Evolutionary conservation across 2,329 filamentous ascomycete species (phyloP).

Genomic region (Fusarium longipes): DNA sequence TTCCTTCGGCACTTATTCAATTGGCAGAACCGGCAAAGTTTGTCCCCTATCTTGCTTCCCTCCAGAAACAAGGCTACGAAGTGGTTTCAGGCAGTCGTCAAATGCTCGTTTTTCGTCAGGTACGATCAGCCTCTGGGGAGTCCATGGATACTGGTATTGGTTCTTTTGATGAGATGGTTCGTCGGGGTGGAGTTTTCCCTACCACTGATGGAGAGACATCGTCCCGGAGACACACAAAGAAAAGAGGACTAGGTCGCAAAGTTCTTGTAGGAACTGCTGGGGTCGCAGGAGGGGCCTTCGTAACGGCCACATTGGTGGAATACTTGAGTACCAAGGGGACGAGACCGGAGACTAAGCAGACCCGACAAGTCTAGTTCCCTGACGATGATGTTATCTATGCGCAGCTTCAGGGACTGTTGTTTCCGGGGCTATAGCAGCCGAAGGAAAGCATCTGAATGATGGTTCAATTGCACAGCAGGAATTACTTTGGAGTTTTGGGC

Average conservation of each 20-base stretch:
- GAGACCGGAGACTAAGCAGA: conserved; percentile 41
- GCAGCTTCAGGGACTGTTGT: background rate
- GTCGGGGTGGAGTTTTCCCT: conserved; percentile 66
- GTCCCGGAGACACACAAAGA: conserved; percentile 45
- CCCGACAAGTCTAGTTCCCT: conserved; percentile 1
- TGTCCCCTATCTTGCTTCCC: conserved; percentile 68
- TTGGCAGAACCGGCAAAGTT: conserved; percentile 74
- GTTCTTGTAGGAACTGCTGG: conserved; percentile 65
- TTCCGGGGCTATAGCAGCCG: background rate
- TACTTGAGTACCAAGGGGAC: conserved; percentile 63
- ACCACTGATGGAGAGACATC: conserved; percentile 65
- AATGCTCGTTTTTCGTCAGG: conserved; percentile 74
- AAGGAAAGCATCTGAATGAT: background rate
- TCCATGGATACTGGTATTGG: conserved; percentile 55
- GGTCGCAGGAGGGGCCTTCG: conserved; percentile 67
- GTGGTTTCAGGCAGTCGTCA: conserved; percentile 72
- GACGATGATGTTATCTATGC: background rate
- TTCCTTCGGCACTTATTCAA: conserved; percentile 69
- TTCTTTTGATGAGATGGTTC: conserved; percentile 68
- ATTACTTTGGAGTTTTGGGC: conserved; percentile 21
- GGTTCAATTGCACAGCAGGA: background rate
- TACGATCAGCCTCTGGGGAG: conserved; percentile 47
- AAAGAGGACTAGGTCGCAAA: conserved; percentile 58
- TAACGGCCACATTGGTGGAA: conserved; percentile 68
- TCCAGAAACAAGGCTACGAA: conserved; percentile 73